Evolutionary conservation across 2,329 filamentous ascomycete species (phyloP), one percentile per base, ranked within the genome.

Genomic region (Penicillium sp.): DNA sequence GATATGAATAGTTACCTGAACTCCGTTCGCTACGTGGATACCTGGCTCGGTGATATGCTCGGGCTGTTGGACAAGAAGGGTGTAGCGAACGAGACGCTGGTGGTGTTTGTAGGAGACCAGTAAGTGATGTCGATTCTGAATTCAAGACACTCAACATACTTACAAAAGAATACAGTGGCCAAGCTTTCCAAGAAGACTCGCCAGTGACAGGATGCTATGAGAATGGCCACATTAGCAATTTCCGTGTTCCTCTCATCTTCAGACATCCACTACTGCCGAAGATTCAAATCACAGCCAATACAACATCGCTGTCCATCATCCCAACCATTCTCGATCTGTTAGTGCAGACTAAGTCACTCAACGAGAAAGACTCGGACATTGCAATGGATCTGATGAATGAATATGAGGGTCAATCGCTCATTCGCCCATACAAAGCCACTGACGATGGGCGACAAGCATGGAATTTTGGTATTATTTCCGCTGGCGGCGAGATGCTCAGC

Each of bases 401-500:
- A 58, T 81, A 81, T 64, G 76, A 82, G 66, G 80, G 78, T 6
- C 80, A 81, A 61, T 81, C 78, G 0, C 69, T 81, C 6, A 73
- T 81, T 40, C 76, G 80, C 5, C 76, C 77, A 1, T 78, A 75
- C 62, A 68, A 73, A 46, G 54, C 71, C 4, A 65, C 65, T 6
- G 68, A 76, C 26, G 70, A 74, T 60, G 78, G 76, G 10, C 69
- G 76, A 16, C 68, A 71, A 37, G 66, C 68, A 8, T 75, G 73
- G 73, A 70, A 73, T 48, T 70, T 75, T 16, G 65, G 65, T 11
- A 66, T 75, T 38, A 72, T 76, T 53, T 75, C 74, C 40, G 65
- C 74, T 1, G 74, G 74, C 2, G 72, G 71, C 28, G 68, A 71
- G 35, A 68, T 89, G 89, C 76, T 84, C 83, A 64, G 81, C 82